Evolutionary conservation across 306 rosid genomes (phyloP).

Genomic region (Hylodesmum podocarpum): DNA sequence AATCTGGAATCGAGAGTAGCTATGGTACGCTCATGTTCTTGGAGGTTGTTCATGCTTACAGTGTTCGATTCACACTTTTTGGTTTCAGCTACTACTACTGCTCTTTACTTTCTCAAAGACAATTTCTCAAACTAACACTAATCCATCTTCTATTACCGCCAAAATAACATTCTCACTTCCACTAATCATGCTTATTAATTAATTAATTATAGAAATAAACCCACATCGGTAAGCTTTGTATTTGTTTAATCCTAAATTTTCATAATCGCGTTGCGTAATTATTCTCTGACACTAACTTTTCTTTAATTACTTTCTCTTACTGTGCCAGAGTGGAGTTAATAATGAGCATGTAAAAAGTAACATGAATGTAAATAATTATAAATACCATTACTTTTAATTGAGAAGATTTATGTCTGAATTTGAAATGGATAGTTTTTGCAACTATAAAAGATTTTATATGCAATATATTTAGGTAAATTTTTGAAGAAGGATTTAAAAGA

Average conservation of each 20-base stretch:
- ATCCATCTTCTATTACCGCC: not conserved
- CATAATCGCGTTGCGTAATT: not conserved
- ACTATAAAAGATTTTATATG: too few species aligned
- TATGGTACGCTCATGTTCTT: slow-evolving; percentile 47
- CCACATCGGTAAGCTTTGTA: not conserved
- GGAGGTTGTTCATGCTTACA: slow-evolving; percentile 16
- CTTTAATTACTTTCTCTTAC: not conserved
- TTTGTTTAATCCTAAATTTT: not conserved
- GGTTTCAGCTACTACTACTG: not conserved
- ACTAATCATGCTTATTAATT: not conserved
- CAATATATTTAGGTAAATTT: too few species aligned
- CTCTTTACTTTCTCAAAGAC: not conserved
- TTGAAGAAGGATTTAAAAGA: too few species aligned
- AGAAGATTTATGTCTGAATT: too few species aligned
- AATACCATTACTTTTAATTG: too few species aligned
- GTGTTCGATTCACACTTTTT: not conserved
- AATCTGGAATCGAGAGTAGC: slow-evolving; percentile 65
- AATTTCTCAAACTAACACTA: not conserved
- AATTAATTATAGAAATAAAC: not conserved
- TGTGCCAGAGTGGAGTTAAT: not conserved
- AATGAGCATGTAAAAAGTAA: too few species aligned
- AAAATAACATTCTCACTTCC: not conserved
- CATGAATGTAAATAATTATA: too few species aligned
- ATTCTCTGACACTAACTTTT: not conserved
- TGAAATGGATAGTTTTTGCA: too few species aligned